phyloP scores from a whole-genome alignment of 768 basidiomycete species.

The Leccinum olivaceopallidum region DNA sequence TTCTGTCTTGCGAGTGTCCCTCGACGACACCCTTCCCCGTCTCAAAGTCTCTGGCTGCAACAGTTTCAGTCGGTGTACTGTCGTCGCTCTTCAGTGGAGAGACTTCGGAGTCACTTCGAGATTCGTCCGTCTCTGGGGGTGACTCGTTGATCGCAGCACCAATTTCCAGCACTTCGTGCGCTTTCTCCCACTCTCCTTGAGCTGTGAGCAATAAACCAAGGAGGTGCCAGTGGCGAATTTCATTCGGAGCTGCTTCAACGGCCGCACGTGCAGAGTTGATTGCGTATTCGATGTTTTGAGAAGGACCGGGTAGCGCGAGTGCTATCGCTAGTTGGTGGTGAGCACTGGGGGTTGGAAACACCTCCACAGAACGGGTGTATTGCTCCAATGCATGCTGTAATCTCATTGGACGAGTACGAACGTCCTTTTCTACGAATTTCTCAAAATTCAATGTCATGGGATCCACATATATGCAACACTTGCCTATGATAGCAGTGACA shows the following conservation, averaged over 20 bases:
- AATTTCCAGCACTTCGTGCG: conserved; percentile 73
- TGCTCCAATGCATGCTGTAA: conserved; percentile 57
- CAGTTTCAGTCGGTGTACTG: background rate
- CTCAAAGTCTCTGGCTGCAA: conserved; percentile 12
- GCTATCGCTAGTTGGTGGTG: conserved; percentile 84
- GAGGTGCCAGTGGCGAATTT: conserved; percentile 87
- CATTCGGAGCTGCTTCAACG: conserved; percentile 64
- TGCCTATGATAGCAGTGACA: conserved; percentile 71
- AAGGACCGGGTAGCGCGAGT: conserved; percentile 60
- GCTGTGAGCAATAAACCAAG: conserved; percentile 81
- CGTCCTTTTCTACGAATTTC: conserved; percentile 58
- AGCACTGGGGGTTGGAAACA: conserved; percentile 52
- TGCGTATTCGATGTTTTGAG: conserved; percentile 67
- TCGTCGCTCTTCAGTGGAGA: conserved; percentile 14
- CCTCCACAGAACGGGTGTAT: conserved; percentile 48
- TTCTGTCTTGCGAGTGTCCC: background rate
- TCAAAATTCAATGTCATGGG: background rate
- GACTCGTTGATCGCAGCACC: conserved; percentile 63
- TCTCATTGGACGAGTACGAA: conserved; percentile 55
- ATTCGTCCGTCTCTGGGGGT: conserved; percentile 34
- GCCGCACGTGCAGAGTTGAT: conserved; percentile 66
- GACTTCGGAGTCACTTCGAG: conserved; percentile 24
- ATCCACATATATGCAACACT: conserved; percentile 6
- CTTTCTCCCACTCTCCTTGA: conserved; percentile 76
- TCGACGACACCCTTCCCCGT: conserved; percentile 8